These are phyloP conservation scores for Colletotrichum falcatum DNA, from an alignment of 2,329 filamentous ascomycete species.

Conservation along the genomic window DNA sequence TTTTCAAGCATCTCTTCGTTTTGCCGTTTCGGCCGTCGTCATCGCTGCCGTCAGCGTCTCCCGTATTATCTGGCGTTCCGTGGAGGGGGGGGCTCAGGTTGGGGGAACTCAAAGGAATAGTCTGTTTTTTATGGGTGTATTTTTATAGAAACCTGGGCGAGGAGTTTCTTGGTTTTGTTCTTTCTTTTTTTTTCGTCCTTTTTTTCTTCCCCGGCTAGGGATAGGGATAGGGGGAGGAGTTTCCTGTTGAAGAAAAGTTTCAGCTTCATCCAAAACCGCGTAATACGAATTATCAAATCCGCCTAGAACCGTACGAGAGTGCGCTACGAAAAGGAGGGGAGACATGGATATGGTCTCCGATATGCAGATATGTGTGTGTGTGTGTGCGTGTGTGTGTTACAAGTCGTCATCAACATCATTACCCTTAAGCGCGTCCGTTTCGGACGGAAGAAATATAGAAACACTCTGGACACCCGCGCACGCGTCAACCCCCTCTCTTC, in stretches of 20 bases:
- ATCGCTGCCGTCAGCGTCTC: slow-evolving; percentile 17
- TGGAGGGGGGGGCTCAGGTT: slow-evolving; percentile 17
- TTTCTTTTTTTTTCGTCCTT: neutral
- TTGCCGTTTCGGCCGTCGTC: neutral
- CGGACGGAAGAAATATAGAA: neutral
- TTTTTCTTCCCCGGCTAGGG: neutral
- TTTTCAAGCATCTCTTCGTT: slow-evolving; percentile 7
- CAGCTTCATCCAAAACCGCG: slow-evolving; percentile 5
- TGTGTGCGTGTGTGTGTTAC: neutral
- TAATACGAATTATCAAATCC: slow-evolving; percentile 24
- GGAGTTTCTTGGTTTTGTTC: slow-evolving; percentile 3
- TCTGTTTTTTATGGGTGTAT: slow-evolving; percentile 1
- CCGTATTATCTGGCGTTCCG: slow-evolving; percentile 37
- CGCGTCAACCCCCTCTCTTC: too few species aligned
- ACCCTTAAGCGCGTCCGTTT: neutral
- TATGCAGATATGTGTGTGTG: neutral
- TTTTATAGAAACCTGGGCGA: slow-evolving; percentile 2
- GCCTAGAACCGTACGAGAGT: neutral
- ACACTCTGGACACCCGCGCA: neutral
- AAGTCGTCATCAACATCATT: neutral
- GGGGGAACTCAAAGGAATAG: slow-evolving; percentile 17
- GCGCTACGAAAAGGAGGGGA: neutral
- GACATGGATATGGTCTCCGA: neutral
- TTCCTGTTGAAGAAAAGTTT: slow-evolving; percentile 20
- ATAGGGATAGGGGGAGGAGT: neutral